Evolutionary conservation across 1,139 yeast species (phyloP), one percentile per base, ranked within the genome.

Genomic region (Starmera stellimalicola): DNA sequence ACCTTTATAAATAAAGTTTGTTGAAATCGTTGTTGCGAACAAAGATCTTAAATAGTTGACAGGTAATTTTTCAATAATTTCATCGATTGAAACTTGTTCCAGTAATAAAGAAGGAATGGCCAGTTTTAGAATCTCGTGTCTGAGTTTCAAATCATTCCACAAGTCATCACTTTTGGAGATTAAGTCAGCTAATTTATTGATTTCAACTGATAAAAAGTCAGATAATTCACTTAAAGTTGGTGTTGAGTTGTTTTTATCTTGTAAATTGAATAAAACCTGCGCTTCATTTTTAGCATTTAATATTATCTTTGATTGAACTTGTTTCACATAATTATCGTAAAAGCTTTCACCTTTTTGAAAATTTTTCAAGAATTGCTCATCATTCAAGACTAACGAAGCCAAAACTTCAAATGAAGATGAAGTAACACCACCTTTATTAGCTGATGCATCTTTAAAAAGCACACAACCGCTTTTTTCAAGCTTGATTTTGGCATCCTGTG

Each of bases 351-450:
- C 68, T 28, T 50, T 51, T 30, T 47, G 44, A 29, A 57, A 56
- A 30, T 67, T 53, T 40, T 72, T 68, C 38, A 82, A 76, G 65
- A 88, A 91, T 30, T 78, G 87, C 37, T 71, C 73, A 58, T 91
- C 98, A 50, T 79, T 88, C 55, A 91, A 80, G 3, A 95, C 82
- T 44, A 91, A 73, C 5, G 98, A 91, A 11, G 97, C 95, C 50
- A 91, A 71, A 15, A 91, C 98, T 62, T 91, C 98, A 47, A 85
- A 68, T 2, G 97, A 88, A 2, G 96, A 87, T 1, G 97, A 88
- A 2, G 98, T 91, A 35, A 91, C 98, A 63, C 98, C 98, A 54
- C 98, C 98, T 64, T 91, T 91, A 62, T 91, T 91, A 36, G 97
- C 85, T 15, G 96, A 84, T 15, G 98, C 95, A 65, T 91, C 98